Percentiles rank a stretch among this genome's conserved stretches.
Conservation (phyloP, 441 rosid species). For the Populus hybrid region DNA sequence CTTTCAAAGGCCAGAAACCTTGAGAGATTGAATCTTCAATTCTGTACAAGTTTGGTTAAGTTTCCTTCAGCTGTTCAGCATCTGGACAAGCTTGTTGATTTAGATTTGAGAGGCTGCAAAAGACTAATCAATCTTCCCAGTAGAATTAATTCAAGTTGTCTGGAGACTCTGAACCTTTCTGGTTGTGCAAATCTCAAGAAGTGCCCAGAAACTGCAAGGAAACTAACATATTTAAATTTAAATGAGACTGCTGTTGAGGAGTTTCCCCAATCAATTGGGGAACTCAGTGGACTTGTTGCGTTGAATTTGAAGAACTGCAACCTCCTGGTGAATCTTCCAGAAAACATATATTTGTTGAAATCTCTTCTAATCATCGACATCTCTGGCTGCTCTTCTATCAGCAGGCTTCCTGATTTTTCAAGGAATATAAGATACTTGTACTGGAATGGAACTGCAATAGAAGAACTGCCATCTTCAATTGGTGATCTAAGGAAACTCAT, state of each 20-base stretch:
- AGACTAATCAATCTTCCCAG: too few relatives aligned
- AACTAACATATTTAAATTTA: slow-evolving; percentile 1
- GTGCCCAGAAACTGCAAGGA: background rate
- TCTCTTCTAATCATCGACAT: slow-evolving; percentile 3
- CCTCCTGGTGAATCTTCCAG: slow-evolving; percentile 25
- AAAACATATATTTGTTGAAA: slow-evolving; percentile 11
- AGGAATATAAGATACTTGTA: background rate
- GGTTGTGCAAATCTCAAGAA: background rate
- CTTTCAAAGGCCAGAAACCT: too few relatives aligned
- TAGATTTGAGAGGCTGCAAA: too few relatives aligned
- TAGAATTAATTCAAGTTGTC: too few relatives aligned
- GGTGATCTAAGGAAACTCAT: background rate
- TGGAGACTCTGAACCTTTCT: background rate
- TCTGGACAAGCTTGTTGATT: too few relatives aligned
- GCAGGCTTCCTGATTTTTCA: slow-evolving; percentile 17
- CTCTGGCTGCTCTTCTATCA: slow-evolving; percentile 18
- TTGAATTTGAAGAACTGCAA: slow-evolving; percentile 30
- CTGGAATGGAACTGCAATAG: slow-evolving; percentile 6
- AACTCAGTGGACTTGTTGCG: background rate
- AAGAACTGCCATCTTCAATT: slow-evolving; percentile 18
- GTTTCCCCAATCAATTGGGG: slow-evolving; percentile 14
- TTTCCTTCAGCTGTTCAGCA: too few relatives aligned
- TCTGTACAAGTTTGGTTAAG: too few relatives aligned
- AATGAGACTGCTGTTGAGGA: background rate
- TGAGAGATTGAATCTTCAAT: too few relatives aligned